Conservation (phyloP, 257 asterid species). For the Rehmannia glutinosa region DNA sequence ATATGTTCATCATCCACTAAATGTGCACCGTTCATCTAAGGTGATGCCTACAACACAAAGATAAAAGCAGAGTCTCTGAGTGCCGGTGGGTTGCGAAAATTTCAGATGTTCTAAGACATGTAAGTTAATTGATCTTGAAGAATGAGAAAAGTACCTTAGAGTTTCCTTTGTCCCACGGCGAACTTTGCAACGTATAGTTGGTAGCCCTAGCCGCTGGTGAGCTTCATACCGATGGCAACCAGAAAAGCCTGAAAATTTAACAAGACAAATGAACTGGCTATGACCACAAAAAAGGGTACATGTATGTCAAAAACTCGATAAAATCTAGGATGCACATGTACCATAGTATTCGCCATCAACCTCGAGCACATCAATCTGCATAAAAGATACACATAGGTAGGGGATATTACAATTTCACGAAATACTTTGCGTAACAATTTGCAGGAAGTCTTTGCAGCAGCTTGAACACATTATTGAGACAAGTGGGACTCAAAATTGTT, state of each 20-base stretch:
- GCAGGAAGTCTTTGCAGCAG: too few species aligned
- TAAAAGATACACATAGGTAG: not conserved
- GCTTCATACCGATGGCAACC: conserved; percentile 98
- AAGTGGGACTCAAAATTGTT: too few species aligned
- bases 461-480: too few species aligned
- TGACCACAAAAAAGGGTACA: not conserved
- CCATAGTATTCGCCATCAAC: conserved; percentile 92
- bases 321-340: conserved; percentile 17
- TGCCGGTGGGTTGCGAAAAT: not conserved
- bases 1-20: not conserved
- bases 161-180: conserved; percentile 97
- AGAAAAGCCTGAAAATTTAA: conserved; percentile 60
- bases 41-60: conserved; percentile 65
- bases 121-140: too few species aligned
- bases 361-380: conserved; percentile 98
- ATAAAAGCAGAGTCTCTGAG: not conserved
- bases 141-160: conserved; percentile 42
- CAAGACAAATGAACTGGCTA: not conserved
- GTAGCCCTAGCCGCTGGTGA: conserved; percentile 84
- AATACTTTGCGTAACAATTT: too few species aligned
- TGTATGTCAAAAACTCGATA: not conserved
- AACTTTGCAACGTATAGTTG: conserved; percentile 85
- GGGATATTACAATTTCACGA: not conserved
- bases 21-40: conserved; percentile 38
- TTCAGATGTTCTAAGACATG: too few species aligned